Conservation (phyloP, 129 eudicot species). For the Artemisia argyi region DNA sequence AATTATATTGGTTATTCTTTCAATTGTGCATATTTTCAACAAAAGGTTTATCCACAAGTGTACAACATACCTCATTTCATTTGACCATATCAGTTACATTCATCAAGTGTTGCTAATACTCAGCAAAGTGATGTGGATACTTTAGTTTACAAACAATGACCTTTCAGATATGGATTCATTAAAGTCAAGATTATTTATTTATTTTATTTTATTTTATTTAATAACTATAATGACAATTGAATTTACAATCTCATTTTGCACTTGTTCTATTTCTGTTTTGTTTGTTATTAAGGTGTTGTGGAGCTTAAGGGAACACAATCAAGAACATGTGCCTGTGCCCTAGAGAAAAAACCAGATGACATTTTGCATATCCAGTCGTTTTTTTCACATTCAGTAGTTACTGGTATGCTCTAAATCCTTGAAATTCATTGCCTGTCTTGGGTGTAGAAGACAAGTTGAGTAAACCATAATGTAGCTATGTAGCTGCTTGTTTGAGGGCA, state of each 20-base stretch:
- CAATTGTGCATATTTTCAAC: background rate
- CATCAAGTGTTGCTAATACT: background rate
- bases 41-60: background rate
- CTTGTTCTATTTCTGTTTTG: conserved; percentile 3
- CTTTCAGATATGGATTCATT: no score
- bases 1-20: no score
- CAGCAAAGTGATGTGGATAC: no score
- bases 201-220: no score
- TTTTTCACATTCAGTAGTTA: conserved; percentile 13
- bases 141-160: no score
- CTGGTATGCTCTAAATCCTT: conserved; percentile 28
- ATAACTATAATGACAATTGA: no score
- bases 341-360: conserved; percentile 5
- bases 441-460: conserved; percentile 4
- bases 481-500: conserved; percentile 4
- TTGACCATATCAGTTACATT: background rate
- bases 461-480: background rate
- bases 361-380: background rate
- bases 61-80: background rate
- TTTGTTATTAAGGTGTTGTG: conserved; percentile 34
- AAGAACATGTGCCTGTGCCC: conserved; percentile 2
- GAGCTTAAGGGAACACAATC: conserved; percentile 28
- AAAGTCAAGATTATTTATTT: no score
- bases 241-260: background rate
- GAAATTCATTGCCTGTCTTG: background rate